Evolutionary conservation across 345 rosid species (phyloP).

Genomic region (Eucalyptus urophylla): DNA sequence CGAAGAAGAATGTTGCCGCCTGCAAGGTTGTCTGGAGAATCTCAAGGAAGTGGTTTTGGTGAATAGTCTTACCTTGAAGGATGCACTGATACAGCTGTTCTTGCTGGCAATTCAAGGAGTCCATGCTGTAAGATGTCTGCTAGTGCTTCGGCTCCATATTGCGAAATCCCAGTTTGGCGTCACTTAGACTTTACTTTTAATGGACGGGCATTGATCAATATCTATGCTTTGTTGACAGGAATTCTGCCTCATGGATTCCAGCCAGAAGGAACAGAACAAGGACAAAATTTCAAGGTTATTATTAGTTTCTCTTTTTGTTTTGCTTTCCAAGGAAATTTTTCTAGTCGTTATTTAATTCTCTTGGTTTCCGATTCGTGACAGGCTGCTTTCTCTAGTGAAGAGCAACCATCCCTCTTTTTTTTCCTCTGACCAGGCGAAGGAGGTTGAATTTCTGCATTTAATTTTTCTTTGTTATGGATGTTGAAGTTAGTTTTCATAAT

Average conservation of each 20-base stretch:
- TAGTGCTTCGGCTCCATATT: background rate
- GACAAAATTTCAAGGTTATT: slow-evolving; percentile 56
- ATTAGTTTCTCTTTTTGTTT: background rate
- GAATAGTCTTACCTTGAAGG: slow-evolving; percentile 20
- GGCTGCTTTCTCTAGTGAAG: slow-evolving; percentile 47
- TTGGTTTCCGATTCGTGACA: slow-evolving; percentile 9
- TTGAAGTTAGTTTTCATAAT: background rate
- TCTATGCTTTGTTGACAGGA: slow-evolving; percentile 33
- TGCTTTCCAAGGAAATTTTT: background rate
- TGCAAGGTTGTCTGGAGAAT: slow-evolving; percentile 51
- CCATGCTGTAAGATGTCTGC: slow-evolving; percentile 36
- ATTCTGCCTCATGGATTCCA: slow-evolving; percentile 35
- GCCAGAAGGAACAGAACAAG: slow-evolving; percentile 40
- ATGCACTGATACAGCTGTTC: slow-evolving; percentile 30
- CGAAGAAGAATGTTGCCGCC: slow-evolving; percentile 43
- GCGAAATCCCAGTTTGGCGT: background rate
- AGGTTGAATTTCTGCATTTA: slow-evolving; percentile 32
- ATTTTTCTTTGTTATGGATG: background rate
- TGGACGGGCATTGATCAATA: background rate
- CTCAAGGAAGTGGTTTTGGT: slow-evolving; percentile 30
- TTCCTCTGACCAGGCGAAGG: slow-evolving; percentile 33
- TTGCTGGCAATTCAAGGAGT: slow-evolving; percentile 45
- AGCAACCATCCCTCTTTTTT: slow-evolving; percentile 36
- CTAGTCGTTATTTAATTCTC: background rate
- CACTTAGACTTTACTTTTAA: background rate